Evolutionary conservation across 2,329 filamentous ascomycete species (phyloP).

Genomic region (Diaporthe sp.): DNA sequence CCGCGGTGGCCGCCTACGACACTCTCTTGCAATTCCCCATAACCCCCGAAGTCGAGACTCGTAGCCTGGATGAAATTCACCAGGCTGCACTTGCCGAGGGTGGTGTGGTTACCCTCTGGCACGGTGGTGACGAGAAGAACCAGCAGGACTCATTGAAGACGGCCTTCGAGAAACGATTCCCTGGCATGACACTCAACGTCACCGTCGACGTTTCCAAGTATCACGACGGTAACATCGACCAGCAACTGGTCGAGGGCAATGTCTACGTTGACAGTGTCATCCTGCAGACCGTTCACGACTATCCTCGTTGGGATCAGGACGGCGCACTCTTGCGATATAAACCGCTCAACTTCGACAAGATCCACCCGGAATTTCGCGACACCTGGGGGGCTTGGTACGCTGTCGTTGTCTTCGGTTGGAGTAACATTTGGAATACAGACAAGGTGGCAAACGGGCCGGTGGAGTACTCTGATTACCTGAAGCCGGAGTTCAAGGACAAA

Average conservation of each 20-base stretch:
- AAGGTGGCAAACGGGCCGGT: not conserved
- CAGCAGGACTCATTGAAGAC: not conserved
- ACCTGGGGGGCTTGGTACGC: not conserved
- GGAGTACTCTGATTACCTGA: not conserved
- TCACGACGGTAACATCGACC: not conserved
- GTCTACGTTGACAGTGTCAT: not conserved
- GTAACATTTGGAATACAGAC: not conserved
- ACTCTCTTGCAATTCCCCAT: not conserved
- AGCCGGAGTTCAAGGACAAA: conserved; percentile 7
- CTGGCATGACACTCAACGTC: not conserved
- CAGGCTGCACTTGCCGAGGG: not conserved
- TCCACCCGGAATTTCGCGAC: not conserved
- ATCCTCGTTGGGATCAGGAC: not conserved
- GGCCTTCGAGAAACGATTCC: not conserved
- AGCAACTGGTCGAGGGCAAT: not conserved
- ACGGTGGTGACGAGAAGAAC: not conserved
- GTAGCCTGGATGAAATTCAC: not conserved
- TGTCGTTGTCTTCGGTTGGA: not conserved
- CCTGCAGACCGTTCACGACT: not conserved
- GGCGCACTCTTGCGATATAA: not conserved
- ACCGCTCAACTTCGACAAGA: not conserved
- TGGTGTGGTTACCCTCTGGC: not conserved
- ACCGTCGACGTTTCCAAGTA: conserved; percentile 6
- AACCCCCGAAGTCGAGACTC: not conserved
- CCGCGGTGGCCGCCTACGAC: not conserved